Percentiles rank a stretch among this genome's conserved stretches.
phyloP scores from a whole-genome alignment of 805 yeast species.

The Debaryomyces prosopidis region DNA sequence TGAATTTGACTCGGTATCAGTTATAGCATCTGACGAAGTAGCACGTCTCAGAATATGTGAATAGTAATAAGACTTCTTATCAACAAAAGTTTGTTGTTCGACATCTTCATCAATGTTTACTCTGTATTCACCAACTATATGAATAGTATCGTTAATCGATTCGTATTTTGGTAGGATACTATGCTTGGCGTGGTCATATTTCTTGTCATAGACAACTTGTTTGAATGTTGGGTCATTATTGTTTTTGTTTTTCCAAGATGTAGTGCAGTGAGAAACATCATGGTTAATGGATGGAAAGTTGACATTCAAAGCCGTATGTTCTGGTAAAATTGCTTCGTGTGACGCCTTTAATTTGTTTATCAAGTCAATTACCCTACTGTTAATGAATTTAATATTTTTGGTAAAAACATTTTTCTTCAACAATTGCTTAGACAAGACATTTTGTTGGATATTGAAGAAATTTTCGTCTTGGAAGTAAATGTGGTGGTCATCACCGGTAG shows the following conservation, averaged over 20 bases:
- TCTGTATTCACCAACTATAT: slow-evolving; percentile 4
- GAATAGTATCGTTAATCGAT: slow-evolving; percentile 2
- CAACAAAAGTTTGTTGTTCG: slow-evolving; percentile 8
- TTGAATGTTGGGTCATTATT: not conserved
- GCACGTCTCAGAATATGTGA: slow-evolving; percentile 3
- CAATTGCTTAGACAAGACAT: slow-evolving; percentile 3
- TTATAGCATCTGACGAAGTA: too few species aligned
- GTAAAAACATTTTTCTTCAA: slow-evolving; percentile 21
- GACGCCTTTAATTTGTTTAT: slow-evolving; percentile 13
- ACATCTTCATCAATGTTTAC: slow-evolving; percentile 1
- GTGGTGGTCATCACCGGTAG: slow-evolving; percentile 26
- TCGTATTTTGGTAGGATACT: slow-evolving; percentile 6
- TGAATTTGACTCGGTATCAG: too few species aligned
- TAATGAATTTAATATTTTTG: slow-evolving; percentile 24
- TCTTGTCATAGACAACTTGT: not conserved
- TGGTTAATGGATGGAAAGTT: slow-evolving; percentile 32
- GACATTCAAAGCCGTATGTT: slow-evolving; percentile 17
- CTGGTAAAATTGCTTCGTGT: slow-evolving; percentile 4
- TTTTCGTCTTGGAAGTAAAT: slow-evolving; percentile 35
- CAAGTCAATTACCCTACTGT: slow-evolving; percentile 20
- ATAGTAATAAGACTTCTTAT: slow-evolving; percentile 11
- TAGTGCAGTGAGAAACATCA: slow-evolving; percentile 19
- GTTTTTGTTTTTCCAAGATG: slow-evolving; percentile 8
- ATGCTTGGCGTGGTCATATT: not conserved
- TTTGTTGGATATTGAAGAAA: slow-evolving; percentile 19